Base-by-base conservation (phyloP, 2,329 filamentous ascomycete genomes). In the Monilinia fructicola region DNA sequence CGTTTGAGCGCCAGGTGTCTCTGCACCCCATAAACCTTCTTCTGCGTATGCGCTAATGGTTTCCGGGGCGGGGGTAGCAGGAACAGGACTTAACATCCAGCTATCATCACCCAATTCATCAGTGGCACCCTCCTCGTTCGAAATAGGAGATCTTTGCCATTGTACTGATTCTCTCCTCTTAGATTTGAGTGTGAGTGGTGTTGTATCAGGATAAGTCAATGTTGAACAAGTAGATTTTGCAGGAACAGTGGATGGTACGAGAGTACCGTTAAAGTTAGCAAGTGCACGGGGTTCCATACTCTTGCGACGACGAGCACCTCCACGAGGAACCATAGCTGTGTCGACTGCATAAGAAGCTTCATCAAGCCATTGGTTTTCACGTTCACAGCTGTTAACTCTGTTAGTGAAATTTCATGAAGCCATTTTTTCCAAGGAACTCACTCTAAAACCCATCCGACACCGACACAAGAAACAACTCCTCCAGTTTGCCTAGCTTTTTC, bases 401-500 rank as follows among this genome's bases (percentile, higher is more conserved):
- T 67, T 58, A 68, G 76, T 65, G 73, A 81, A 74, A 3, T 26
- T 79, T 75, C 28, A 72, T 68, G 38, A 35, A 16, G 40, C 7
- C 6, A 35, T 54, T n/a, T 11, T 4, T 35, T 23, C 26, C 12
- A 64, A 50, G 3, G 40, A 67, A 85, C 89, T 84, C 85, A 92
- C 89, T 96, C 92, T 69, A 96, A 83, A 65, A 95, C 90, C 92
- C 92, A 97, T 71, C 88, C 88, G 56, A 96, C 90, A 60, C 92
- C 92, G 65, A 97, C 92, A 78, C 92, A 96, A 72, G 91, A 88
- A 48, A 97, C 90, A 40, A 91, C 82, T 7, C 91, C 91, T 18
- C 85, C 83, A 50, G 86, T 88, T 72, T 89, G 85, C 67, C 87
- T 83, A 9, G 94, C 89, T 78, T 93, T 96, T 75, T 96, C 89